Evolutionary conservation across 306 rosid genomes (phyloP), one percentile per base, ranked within the genome.

Genomic region (Fragaria iinumae): DNA sequence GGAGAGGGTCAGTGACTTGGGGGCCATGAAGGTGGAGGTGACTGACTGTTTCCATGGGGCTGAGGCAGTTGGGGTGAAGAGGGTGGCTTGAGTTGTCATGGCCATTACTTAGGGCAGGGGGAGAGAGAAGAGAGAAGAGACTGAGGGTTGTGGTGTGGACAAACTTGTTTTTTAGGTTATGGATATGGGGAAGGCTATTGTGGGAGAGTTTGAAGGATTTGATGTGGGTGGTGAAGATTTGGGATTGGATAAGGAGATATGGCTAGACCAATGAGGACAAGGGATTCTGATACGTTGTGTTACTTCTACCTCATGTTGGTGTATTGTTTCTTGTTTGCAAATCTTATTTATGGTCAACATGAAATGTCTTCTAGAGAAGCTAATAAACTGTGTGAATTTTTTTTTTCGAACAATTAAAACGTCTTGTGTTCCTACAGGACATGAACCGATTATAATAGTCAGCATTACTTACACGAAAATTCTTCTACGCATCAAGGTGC

Each of bases 71-170:
- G 94, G 92, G 59, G 89, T 90, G 83, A 92, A 86, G 87, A 92
- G 97, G 69, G 96, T 89, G 69, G 96, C 93, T 82, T 90, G 97
- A 56, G 97, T 77, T 62, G 98, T 87, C 94, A 91, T 91, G 70
- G 97, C 96, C 91, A 92, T 92, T 45, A 68, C 39, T 47, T 32
- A 17, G 69, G 68, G 23, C 21, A 29, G 67, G 52, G 59, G 60
- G 45, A 13, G 52, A 29, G 32, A 29, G 14, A 64, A 74, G 80
- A 56, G 27, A 65, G 72, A 64, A 29, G 27, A 44, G 67, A 13
- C 16, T 10, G 32, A 17, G 53, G 49, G 13, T 23, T 67, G 49
- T 23, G 75, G 47, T 55, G 76, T 68, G 29, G 50, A 16, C 36
- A 16, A 56, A 57, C 48, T 16, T 21, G 38, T 57, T 25, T 17